Base-by-base conservation (phyloP, 345 rosid genomes). In the Pelargonium nanum region DNA sequence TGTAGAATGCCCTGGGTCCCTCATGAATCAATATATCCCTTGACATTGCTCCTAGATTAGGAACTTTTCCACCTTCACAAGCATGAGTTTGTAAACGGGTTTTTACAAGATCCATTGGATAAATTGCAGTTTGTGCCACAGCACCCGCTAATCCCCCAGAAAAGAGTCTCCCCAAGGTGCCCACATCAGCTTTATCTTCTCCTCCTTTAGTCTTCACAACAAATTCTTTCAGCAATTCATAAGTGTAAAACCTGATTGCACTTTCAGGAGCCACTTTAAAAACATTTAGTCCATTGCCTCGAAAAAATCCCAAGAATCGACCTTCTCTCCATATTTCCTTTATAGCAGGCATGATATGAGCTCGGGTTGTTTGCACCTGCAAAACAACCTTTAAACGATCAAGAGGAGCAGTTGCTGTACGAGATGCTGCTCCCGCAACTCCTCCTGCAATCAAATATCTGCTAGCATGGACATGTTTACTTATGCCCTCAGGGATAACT, bases 141-240 rank as follows among this genome's bases (percentile, higher is more conserved):
- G 97, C 97, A 69, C 97, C 97, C 25, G 97, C 97, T 76, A 78
- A 71, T 51, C 97, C 97, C 53, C 97, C 96, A 12, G 96, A 82
- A 44, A 84, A 65, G 55, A 87, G 91, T 19, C 91, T 81, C 68
- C 81, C 96, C 2, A 69, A 24, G 57, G 86, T 66, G 65, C 96
- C 87, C 24, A 85, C 73, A 57, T 77, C 88, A 34, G 57, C 73
- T 74, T 77, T 81, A 61, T 70, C 78, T 57, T 79, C 85, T 26
- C 80, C 89, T 51, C 74, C 77, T 45, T 72, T 73, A 45, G 69
- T 62, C 28, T 77, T 80, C 54, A 77, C 80, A 24, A 91, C 78
- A 5, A 77, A 63, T n/a, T 58, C 74, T 74, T 91, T 91, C 55
- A 87, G 73, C 68, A 81, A 68, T 75, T 91, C 97, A 48, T 87